Conservation (phyloP, 805 yeast species). For the Ogataea nitratoaversa region DNA sequence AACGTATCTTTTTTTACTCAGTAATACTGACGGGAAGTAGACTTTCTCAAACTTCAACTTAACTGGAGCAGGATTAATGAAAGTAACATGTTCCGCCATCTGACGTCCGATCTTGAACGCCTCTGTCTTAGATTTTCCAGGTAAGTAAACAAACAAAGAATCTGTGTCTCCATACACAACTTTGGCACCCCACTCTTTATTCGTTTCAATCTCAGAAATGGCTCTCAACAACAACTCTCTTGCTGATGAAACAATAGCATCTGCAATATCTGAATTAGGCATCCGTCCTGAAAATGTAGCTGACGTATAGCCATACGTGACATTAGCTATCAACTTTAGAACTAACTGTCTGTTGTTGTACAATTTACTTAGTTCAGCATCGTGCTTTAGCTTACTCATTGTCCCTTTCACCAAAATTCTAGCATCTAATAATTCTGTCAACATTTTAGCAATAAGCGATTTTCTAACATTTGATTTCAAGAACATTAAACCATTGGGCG, state of each 20-base stretch:
- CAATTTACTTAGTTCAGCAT: constrained; percentile 46
- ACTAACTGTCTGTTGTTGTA: constrained; percentile 81
- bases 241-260: constrained; percentile 88
- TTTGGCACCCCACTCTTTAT: constrained; percentile 71
- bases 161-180: constrained; percentile 98
- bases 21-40: constrained; percentile 76
- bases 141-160: constrained; percentile 84
- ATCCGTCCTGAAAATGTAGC: constrained; percentile 95
- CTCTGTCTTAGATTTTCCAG: constrained; percentile 71
- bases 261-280: constrained; percentile 96
- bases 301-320: constrained; percentile 92
- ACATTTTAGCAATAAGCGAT: constrained; percentile 77
- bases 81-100: constrained; percentile 62
- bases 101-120: constrained; percentile 75
- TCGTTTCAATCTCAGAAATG: constrained; percentile 58
- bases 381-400: constrained; percentile 50
- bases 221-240: constrained; percentile 78
- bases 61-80: constrained; percentile 73
- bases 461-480: constrained; percentile 61
- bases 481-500: constrained; percentile 88
- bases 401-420: constrained; percentile 75
- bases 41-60: constrained; percentile 88
- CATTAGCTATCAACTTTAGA: constrained; percentile 85
- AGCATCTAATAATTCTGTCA: constrained; percentile 75
- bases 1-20: constrained; percentile 87